Base-by-base conservation (phyloP, 257 asterid species). In the Nicotiana sylvestris region DNA sequence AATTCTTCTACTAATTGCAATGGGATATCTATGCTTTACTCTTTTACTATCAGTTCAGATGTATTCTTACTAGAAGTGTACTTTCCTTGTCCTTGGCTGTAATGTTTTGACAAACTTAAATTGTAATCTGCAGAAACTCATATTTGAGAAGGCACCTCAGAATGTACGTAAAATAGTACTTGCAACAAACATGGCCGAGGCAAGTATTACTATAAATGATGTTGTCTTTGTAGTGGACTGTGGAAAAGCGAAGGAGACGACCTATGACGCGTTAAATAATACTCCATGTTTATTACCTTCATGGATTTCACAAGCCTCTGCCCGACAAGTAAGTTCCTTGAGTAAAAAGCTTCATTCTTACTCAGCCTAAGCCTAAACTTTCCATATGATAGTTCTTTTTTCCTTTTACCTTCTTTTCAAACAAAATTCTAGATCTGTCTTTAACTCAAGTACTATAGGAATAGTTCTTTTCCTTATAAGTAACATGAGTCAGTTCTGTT, bases 121-220 rank as follows among this genome's bases (percentile, higher is more conserved):
- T 49, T 51, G 43, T 74, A 27, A 74, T 35, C 53, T 66, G 77
- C 92, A 96, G 99, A 96, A 87, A 96, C 95, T 96, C 90, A 94
- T 96, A 89, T 96, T 96, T 86, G 99, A 94, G 89, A 92, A 86
- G 86, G 88, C 99, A 82, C 98, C 97, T 83, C 91, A 92, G 57
- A 96, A 96, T 90, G 92, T 94, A 76, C 99, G 98, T 86, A 96
- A 94, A 87, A 91, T 96, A 72, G 89, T 96, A 80, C 98, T 96
- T 84, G 98, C 99, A 79, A 96, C 99, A 17, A 96, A 96, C 88
- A 96, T 96, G 99, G 99, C 99, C 1, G 99, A 96, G 91, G 99
- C 99, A 80, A 96, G 99, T 92, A 96, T 96, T 87, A 96, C 99
- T 62, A 96, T 96, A 83, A 96, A 96, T 83, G 99, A 96, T 83